These are phyloP conservation scores for Cantharellus anzutake DNA, from an alignment of 768 basidiomycete species.

Conservation along the genomic window DNA sequence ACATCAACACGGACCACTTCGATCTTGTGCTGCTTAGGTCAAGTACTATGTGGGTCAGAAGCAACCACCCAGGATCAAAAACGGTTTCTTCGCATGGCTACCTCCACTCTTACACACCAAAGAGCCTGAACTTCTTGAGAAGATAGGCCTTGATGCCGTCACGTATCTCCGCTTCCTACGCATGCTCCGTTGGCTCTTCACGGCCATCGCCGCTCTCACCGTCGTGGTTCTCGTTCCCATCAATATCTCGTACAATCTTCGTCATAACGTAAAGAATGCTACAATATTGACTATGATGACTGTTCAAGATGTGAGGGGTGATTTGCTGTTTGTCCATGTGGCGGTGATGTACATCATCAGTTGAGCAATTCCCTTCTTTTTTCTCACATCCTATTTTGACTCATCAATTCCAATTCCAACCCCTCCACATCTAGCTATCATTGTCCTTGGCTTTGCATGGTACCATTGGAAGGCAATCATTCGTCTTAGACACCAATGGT, in stretches of 20 bases:
- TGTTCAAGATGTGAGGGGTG: conserved; percentile 60
- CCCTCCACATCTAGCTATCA: conserved; percentile 16
- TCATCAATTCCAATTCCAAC: background rate
- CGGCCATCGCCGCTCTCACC: conserved; percentile 37
- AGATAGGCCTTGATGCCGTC: conserved; percentile 84
- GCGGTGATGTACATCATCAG: conserved; percentile 69
- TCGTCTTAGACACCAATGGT: conserved; percentile 65
- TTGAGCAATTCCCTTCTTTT: conserved; percentile 4
- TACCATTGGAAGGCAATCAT: conserved; percentile 58
- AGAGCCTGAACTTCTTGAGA: conserved; percentile 77
- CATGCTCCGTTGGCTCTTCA: conserved; percentile 60
- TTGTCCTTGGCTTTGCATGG: conserved; percentile 56
- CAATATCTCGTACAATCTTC: conserved; percentile 67
- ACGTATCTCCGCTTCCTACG: conserved; percentile 83
- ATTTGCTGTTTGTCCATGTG: conserved; percentile 68
- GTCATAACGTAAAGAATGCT: conserved; percentile 20
- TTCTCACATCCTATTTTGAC: conserved; percentile 9
- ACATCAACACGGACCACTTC: background rate
- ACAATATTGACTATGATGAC: conserved; percentile 58
- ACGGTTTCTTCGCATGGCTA: conserved; percentile 77
- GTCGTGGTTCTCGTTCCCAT: conserved; percentile 70
- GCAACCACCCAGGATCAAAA: conserved; percentile 54
- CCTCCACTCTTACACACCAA: conserved; percentile 65
- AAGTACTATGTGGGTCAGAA: conserved; percentile 73
- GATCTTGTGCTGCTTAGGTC: conserved; percentile 18